phyloP scores from a whole-genome alignment of 208 protist genomes.

The Zelonia costaricensis region DNA sequence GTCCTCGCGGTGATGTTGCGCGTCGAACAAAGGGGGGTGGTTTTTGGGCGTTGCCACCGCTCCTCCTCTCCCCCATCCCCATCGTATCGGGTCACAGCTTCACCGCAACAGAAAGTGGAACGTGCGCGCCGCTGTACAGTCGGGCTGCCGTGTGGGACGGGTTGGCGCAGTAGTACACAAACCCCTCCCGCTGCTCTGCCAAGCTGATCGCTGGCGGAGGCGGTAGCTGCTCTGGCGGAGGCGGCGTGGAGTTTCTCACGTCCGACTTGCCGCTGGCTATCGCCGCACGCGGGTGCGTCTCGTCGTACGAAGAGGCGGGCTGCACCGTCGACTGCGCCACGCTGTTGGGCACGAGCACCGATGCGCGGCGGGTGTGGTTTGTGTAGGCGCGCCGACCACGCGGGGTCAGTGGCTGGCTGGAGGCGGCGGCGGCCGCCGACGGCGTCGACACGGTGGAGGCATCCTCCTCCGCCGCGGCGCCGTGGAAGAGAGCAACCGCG shows the following conservation, averaged over 20 bases:
- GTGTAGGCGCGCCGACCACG: conserved; percentile 7
- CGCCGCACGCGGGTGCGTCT: too few species aligned
- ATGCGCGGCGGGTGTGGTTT: conserved; percentile 4
- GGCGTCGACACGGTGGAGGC: not conserved
- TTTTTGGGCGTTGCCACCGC: too few species aligned
- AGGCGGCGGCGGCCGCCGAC: not conserved
- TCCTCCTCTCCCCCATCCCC: too few species aligned
- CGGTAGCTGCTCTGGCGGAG: not conserved
- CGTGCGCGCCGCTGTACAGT: conserved; percentile 9
- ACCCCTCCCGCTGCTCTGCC: conserved; percentile 39
- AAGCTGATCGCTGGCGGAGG: conserved; percentile 22
- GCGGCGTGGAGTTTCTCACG: not conserved
- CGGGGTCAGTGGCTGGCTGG: conserved; percentile 1
- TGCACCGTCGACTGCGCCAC: not conserved
- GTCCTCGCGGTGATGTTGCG: too few species aligned
- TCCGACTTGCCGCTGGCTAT: too few species aligned
- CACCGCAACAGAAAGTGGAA: not conserved
- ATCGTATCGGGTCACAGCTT: not conserved
- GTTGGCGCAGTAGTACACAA: conserved; percentile 84
- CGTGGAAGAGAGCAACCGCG: conserved; percentile 11
- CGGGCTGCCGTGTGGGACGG: conserved; percentile 16
- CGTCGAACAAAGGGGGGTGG: too few species aligned
- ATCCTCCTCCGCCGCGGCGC: not conserved
- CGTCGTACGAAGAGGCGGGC: not conserved
- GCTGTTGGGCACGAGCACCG: conserved; percentile 5